Evolutionary conservation across 345 rosid species (phyloP), one percentile per base, ranked within the genome.

Genomic region (Brassica cretica): DNA sequence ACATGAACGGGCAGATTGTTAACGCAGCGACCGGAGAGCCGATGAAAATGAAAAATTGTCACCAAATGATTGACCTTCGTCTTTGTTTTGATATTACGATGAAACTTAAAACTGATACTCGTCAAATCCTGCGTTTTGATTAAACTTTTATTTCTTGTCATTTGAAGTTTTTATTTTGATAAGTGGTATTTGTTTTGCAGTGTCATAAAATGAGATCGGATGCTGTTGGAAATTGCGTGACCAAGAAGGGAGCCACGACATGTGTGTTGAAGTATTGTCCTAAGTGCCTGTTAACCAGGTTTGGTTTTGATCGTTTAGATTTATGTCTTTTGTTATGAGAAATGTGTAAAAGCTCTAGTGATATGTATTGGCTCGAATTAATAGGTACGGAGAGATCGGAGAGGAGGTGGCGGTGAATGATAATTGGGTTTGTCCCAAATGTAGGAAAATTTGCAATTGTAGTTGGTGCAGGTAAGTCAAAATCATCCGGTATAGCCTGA

Each of bases 401-500:
- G 85, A 85, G 75, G 89, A 86, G 39, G 92, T 89, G 62, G 74
- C 83, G 0, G 25, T 58, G 44, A 67, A 81, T 62, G 83, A 64
- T 32, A 80, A 84, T 63, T 95, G 99, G 99, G 65, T 68, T 33
- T 95, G 99, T 59, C 97, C 92, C 32, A 95, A 81, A 76, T 95
- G 99, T 73, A 87, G 85, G 51, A 97, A 85, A 67, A 84, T 83
- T 8, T 95, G 99, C 84, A 95, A 90, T 60, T 95, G 99, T 81
- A 95, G 98, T 76, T 24, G 14, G 0, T 95, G 99, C 88, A 88
- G 75, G 99, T 93, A 69, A 87, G 29, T 30, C 27, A 27, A 55
- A 65, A 58, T 9, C 59, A 11, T 39, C 18, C 11, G 21, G 15
- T 29, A 25, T 68, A 25, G 24, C 24, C 24, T 21, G 24, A 21